Evolutionary conservation across 306 rosid genomes (phyloP), one percentile per base, ranked within the genome.

Genomic region (Cicer bijugum): DNA sequence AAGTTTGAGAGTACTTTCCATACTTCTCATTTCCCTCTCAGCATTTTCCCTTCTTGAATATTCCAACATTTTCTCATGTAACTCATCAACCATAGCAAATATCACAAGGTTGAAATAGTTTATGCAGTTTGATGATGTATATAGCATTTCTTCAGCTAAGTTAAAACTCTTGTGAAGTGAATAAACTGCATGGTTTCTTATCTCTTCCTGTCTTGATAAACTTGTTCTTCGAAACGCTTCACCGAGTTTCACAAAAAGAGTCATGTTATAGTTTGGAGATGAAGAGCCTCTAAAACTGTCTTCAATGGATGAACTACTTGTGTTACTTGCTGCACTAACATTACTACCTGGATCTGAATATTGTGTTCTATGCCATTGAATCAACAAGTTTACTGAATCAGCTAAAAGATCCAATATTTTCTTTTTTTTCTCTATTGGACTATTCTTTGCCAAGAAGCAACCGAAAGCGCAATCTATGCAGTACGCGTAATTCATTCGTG

Each of bases 21-120:
- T 94, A 15, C 99, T 79, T 79, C 99, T 87, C 85, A 85, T 83
- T 85, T 94, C 99, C 82, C 79, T 89, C 86, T 91, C 97, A 5
- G 95, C 86, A 12, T 85, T 84, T 9, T 88, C 99, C 72, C 99
- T 87, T 69, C 93, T 84, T 6, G 95, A 94, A 75, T 94, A 94
- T 71, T 94, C 99, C 83, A 94, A 57, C 92, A 91, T 87, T 80
- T 94, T 94, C 74, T 94, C 92, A 50, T 91, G 97, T 52, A 94
- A 82, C 78, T 91, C 97, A 70, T 91, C 99, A 8, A 91, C 91
- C 99, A 90, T 94, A 2, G 93, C 88, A 38, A 94, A 94, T 19
- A 94, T 66, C 76, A 91, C 87, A 1, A 83, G 91, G 84, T 87
- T 89, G 78, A 94, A 88, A 58, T 86, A 89, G 80, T 62, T 89